Evolutionary conservation across 257 asterid genomes (phyloP).

Genomic region (Hygrophila difformis): DNA sequence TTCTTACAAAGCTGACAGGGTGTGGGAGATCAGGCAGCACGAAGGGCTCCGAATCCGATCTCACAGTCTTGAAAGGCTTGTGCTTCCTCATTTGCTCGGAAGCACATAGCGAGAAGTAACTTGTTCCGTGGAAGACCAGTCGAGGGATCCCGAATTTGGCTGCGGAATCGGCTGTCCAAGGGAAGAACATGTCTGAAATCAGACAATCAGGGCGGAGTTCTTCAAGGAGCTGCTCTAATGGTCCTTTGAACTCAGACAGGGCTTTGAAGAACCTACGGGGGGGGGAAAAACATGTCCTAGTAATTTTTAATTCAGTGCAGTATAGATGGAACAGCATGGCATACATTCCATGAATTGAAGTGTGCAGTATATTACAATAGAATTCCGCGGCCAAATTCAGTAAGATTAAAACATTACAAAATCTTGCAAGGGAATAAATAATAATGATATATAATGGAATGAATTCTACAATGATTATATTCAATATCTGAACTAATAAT

Average conservation of each 20-base stretch:
- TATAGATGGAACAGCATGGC: no score
- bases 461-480: no score
- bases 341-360: no score
- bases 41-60: slow-evolving; percentile 37
- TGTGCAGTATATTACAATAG: no score
- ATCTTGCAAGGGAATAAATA: no score
- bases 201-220: no score
- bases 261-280: slow-evolving; percentile 20
- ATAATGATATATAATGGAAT: no score
- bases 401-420: no score
- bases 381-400: no score
- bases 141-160: slow-evolving; percentile 39
- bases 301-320: no score
- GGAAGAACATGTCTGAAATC: slow-evolving; percentile 38
- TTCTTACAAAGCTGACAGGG: slow-evolving; percentile 13
- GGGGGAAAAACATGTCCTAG: no score
- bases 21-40: slow-evolving; percentile 34
- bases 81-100: slow-evolving; percentile 17
- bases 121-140: slow-evolving; percentile 31
- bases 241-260: slow-evolving; percentile 24
- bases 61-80: slow-evolving; percentile 27
- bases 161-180: slow-evolving; percentile 38
- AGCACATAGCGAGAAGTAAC: slow-evolving; percentile 22
- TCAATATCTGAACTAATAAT: no score
- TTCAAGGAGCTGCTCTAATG: slow-evolving; percentile 26